Evolutionary conservation across 2,329 filamentous ascomycete genomes (phyloP).

Genomic region (Tolypocladium ophioglossoides): DNA sequence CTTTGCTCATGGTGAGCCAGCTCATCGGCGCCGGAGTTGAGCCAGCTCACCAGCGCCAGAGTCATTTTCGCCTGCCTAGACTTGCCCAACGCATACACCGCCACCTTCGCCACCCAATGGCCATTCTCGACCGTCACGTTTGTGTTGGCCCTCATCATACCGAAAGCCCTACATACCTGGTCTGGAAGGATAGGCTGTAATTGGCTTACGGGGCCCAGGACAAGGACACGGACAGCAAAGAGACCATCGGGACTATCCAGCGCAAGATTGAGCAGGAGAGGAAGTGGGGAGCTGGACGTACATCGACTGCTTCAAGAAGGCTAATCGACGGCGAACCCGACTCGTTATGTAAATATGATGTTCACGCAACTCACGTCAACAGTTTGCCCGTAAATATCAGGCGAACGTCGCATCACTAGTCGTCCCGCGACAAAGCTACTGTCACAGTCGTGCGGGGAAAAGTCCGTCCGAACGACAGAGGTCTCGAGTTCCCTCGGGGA

Average conservation of each 20-base stretch:
- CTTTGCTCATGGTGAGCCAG: constrained; percentile 37
- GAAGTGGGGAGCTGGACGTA: constrained; percentile 22
- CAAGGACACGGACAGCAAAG: constrained; percentile 22
- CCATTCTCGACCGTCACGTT: constrained; percentile 30
- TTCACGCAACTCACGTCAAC: constrained; percentile 28
- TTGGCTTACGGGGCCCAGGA: constrained; percentile 34
- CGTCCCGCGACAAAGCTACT: background rate
- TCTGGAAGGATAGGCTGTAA: constrained; percentile 27
- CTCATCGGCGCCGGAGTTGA: constrained; percentile 29
- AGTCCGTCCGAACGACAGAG: too few species aligned
- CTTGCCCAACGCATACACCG: constrained; percentile 23
- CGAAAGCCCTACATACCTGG: constrained; percentile 40
- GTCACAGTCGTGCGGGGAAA: background rate
- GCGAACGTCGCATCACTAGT: background rate
- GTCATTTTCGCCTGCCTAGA: constrained; percentile 25
- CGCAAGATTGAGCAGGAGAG: constrained; percentile 34
- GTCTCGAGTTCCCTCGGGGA: too few species aligned
- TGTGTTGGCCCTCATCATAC: constrained; percentile 31
- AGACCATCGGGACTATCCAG: constrained; percentile 31
- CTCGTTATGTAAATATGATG: constrained; percentile 32
- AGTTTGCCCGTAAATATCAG: constrained; percentile 31
- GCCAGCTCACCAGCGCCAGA: constrained; percentile 30
- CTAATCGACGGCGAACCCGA: constrained; percentile 29
- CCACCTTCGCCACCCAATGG: constrained; percentile 34
- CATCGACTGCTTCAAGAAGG: constrained; percentile 30